Evolutionary conservation across 345 rosid genomes (phyloP), one percentile per base, ranked within the genome.

Genomic region (Gossypium arboreum): DNA sequence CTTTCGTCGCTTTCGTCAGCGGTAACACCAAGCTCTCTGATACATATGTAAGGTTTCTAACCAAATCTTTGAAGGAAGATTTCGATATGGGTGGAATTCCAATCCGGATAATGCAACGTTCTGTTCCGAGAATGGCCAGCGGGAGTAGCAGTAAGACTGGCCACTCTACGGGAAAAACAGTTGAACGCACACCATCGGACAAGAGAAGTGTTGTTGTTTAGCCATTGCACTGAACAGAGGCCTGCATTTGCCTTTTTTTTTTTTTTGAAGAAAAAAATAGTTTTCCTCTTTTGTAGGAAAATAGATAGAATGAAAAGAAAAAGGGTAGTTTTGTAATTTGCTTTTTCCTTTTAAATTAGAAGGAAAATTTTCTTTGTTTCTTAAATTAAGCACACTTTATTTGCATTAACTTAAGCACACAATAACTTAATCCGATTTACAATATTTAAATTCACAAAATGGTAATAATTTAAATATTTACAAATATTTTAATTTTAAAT

Each of bases 11-110:
- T 76, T 95, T 95, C 73, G 55, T 90, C 76, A 85, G 85, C 4
- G 96, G 97, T 78, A 93, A 84, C 83, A 86, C 83, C 0, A 77
- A 27, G 79, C 86, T 95, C 48, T 83, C 90, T 0, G 97, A 91
- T 39, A 86, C 94, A 3, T 94, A 95, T 72, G 71, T 95, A 29
- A 84, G 94, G 85, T 95, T 95, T 61, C 79, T 95, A 48, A 91
- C 89, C 0, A 93, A 79, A 74, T 95, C 99, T 12, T 77, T 93
- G 82, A 91, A 95, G 84, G 99, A 93, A 79, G 99, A 95, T 73
- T 95, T 95, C 4, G 92, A 93, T 59, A 79, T 95, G 83, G 98
- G 94, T 10, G 99, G 99, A 51, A 89, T 87, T 83, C 99, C 99
- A 0, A 89, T 95, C 70, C 86, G 99, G 70, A 95, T 95, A 71